Base-by-base conservation (phyloP, 177 flowering plant species). In the Vitis hybrid region DNA sequence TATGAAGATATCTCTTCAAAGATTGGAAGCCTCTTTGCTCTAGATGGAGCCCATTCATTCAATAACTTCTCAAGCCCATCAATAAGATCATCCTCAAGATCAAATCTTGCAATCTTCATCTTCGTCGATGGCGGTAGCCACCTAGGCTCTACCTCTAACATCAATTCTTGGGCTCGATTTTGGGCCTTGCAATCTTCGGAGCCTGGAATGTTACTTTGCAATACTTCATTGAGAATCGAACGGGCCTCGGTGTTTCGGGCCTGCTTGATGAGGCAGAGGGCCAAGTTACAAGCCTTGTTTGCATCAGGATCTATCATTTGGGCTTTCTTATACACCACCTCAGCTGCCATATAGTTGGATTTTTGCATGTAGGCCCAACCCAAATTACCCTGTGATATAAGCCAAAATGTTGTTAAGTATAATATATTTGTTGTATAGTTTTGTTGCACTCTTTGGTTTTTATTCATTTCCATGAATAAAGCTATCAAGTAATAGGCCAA, bases 291-390 rank as follows among this genome's bases (percentile, higher is more conserved):
- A 7, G 45, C 45, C 8, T 39, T 39, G 8, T 39, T 39, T 1
- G 45, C 7, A 39, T 39, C 45, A 0, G 68, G 57, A 18, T 65
- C 58, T 15, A 65, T 51, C 56, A 65, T 65, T 13, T 65, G 68
- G 58, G 68, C 68, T 10, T 65, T 65, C 45, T 65, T 51, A 26
- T 65, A 65, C 57, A 65, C 68, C 32, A 65, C 68, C 68, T 65
- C 68, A 7, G 68, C 68, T 9, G 57, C 57, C 57, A 65, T 18
- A 15, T 18, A 65, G 9, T 51, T 26, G 18, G n/a, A 5, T 21
- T 65, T 65, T n/a, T 65, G 56, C 68, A 65, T 65, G 57, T 65
- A 65, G n/a, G 68, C 68, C 68, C 68, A 65, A 15, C 68, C 68
- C 68, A 65, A 32, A 30, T 65, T 65, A 7, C 68, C 68, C 68